Evolutionary conservation across 768 basidiomycete genomes (phyloP).

Genomic region (Trametes cinnabarina): DNA sequence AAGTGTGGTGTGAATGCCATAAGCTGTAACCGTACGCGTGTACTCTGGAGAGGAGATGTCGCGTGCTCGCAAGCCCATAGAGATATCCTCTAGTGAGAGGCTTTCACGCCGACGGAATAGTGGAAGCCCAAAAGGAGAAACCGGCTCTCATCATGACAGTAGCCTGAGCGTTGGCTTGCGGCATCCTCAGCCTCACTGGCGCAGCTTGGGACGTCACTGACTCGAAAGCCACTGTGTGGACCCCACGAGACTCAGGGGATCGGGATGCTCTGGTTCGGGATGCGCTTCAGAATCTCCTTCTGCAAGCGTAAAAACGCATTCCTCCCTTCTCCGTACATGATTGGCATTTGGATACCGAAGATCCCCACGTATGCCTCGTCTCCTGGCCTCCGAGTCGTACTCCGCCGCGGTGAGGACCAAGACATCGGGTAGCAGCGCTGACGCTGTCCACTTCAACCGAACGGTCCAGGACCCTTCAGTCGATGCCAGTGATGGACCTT

Average conservation of each 20-base stretch:
- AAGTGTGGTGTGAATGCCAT: conserved; percentile 5
- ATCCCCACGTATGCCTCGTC: conserved; percentile 18
- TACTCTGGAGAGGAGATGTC: neutral
- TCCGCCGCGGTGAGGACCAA: conserved; percentile 14
- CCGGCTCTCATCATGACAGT: too few species aligned
- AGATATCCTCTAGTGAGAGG: neutral
- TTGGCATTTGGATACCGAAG: conserved; percentile 15
- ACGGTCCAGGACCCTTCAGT: conserved; percentile 7
- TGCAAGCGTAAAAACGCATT: conserved; percentile 12
- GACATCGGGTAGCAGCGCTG: conserved; percentile 6
- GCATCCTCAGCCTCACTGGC: too few species aligned
- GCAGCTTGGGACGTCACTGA: too few species aligned
- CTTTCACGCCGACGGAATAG: too few species aligned
- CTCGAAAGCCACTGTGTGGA: neutral
- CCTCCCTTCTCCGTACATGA: conserved; percentile 12
- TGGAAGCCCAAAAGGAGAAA: too few species aligned
- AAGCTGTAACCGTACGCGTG: neutral
- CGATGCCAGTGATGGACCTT: conserved; percentile 2
- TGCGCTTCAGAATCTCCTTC: conserved; percentile 14
- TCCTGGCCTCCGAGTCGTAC: conserved; percentile 7
- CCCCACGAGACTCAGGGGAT: conserved; percentile 17
- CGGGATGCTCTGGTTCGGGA: conserved; percentile 11
- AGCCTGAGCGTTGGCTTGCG: too few species aligned
- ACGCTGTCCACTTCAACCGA: neutral
- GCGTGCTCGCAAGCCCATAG: neutral